Conservation (phyloP, 176 grass and related monocot genomes). For the Musa beccarii region DNA sequence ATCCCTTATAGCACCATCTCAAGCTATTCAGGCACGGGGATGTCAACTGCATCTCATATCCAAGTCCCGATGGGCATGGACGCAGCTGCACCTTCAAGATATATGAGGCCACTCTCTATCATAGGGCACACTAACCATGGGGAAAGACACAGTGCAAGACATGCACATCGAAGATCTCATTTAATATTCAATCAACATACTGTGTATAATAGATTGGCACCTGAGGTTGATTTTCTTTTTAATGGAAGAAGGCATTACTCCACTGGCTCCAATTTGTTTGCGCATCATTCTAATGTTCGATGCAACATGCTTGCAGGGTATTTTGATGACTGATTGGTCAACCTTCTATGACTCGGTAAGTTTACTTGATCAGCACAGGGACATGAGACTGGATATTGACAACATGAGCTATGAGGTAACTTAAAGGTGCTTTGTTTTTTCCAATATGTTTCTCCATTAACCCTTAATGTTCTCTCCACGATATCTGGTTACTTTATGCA, state of each 20-base stretch:
- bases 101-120: constrained; percentile 28
- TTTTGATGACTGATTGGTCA: constrained; percentile 28
- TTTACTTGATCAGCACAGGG: constrained; percentile 61
- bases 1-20: constrained; percentile 15
- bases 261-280: neutral
- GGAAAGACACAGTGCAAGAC: constrained; percentile 38
- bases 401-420: constrained; percentile 83
- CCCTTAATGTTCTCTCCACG: neutral
- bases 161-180: constrained; percentile 32
- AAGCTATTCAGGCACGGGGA: neutral
- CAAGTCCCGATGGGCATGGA: constrained; percentile 1
- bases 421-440: neutral
- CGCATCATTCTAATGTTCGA: neutral
- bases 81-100: constrained; percentile 36
- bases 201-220: constrained; percentile 29
- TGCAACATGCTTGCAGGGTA: constrained; percentile 31
- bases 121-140: constrained; percentile 26
- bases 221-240: neutral
- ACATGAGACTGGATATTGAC: constrained; percentile 78
- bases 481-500: constrained; percentile 5
- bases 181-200: constrained; percentile 12
- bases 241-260: neutral
- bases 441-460: neutral
- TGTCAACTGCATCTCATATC: neutral
- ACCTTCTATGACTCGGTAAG: constrained; percentile 24